Conservation (phyloP, 306 rosid genomes). For the Ormosia emarginata region DNA sequence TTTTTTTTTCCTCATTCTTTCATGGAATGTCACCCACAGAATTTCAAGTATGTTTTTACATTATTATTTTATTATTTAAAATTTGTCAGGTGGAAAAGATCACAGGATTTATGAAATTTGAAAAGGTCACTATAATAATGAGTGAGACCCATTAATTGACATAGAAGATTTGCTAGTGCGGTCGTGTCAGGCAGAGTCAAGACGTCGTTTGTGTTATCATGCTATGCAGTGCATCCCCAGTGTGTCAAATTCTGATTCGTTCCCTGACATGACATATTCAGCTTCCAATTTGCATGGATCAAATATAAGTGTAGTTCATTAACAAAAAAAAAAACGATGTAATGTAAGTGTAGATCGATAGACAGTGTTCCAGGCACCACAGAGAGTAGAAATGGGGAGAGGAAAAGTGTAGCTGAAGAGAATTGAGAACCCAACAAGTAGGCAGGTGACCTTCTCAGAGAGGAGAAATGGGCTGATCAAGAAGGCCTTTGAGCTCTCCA, state of each 20-base stretch:
- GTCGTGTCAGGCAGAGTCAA: background rate
- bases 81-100: too few species aligned
- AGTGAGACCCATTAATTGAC: background rate
- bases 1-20: too few species aligned
- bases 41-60: too few species aligned
- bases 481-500: slow-evolving; percentile 55
- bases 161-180: background rate
- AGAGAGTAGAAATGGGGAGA: slow-evolving; percentile 39
- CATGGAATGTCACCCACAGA: too few species aligned
- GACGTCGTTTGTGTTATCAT: background rate
- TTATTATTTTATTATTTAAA: too few species aligned
- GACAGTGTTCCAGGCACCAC: too few species aligned
- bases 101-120: too few species aligned
- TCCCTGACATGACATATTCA: background rate
- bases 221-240: background rate
- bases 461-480: slow-evolving; percentile 50
- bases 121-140: slow-evolving; percentile 2
- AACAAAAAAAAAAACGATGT: too few species aligned
- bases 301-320: too few species aligned
- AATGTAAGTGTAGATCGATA: background rate
- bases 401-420: slow-evolving; percentile 57
- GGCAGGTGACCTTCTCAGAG: slow-evolving; percentile 55
- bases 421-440: slow-evolving; percentile 49
- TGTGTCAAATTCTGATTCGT: background rate
- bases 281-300: background rate